phyloP scores from a whole-genome alignment of 2,329 filamentous ascomycete species.

The Spiromastix sp. region DNA sequence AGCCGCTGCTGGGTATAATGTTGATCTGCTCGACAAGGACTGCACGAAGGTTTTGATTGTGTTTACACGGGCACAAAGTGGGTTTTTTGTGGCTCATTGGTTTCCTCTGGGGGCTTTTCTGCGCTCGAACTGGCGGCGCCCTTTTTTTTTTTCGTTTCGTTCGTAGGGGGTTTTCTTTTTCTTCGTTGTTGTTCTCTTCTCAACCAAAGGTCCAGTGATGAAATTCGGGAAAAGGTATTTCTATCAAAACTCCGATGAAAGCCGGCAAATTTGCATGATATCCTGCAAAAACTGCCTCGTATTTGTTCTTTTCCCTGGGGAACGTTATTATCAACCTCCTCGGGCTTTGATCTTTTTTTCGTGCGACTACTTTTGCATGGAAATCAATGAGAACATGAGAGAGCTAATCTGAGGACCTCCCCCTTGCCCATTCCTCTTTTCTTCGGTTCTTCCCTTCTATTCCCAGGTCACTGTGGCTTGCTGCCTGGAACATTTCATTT shows the following conservation, averaged over 20 bases:
- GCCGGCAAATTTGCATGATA: conserved; percentile 34
- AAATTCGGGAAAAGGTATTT: conserved; percentile 4
- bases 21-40: too few species aligned
- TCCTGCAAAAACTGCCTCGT: conserved; percentile 21
- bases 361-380: conserved; percentile 22
- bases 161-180: too few species aligned
- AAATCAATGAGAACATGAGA: conserved; percentile 34
- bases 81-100: too few species aligned
- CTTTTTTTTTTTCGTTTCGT: too few species aligned
- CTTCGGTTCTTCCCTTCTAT: not conserved
- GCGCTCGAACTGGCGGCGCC: too few species aligned
- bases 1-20: too few species aligned
- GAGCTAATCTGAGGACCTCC: conserved; percentile 35
- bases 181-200: too few species aligned
- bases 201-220: conserved; percentile 6
- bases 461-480: not conserved
- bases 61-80: too few species aligned
- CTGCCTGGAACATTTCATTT: too few species aligned
- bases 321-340: not conserved
- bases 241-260: conserved; percentile 3
- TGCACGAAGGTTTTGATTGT: too few species aligned
- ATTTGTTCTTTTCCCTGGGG: not conserved
- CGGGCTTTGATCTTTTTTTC: too few species aligned
- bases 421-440: not conserved
- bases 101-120: too few species aligned